Base-by-base conservation (phyloP, 1,284 basidiomycete genomes). In the Apiotrichum veenhuisii region DNA sequence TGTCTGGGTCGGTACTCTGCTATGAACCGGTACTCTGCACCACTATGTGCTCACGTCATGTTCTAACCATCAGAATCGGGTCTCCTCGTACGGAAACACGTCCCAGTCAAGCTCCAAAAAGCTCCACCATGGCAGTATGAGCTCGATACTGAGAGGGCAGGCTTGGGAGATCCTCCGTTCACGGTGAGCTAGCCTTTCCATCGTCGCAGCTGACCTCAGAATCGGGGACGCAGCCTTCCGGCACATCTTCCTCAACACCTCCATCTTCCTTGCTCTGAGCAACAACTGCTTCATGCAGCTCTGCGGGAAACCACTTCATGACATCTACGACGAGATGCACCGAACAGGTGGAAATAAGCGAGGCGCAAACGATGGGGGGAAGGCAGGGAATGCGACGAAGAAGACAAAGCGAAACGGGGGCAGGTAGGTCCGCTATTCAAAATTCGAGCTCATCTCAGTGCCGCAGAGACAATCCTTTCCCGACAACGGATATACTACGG, bases 271-370 rank as follows among this genome's bases (percentile, higher is more conserved):
- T 0, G 74, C 77, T 0, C 62, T 81, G 4, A 64, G 70, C 7
- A 78, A 79, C 52, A 78, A 74, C 52, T 80, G 79, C 66, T 80
- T 68, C 55, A 62, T 77, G 11, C 81, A 82, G 59, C 61, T 81
- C 7, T 76, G 73, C 18, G 81, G 81, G 1, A 25, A 38, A 5
- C 77, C 79, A 3, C 52, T 82, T 4, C 69, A 71, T 53, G 66
- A 70, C 18, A 49, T 71, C 17, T 69, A 71, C 54, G 57, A 63
- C 34, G 64, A n/a, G 27, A 14, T 33, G 18, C 45, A 26, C 37
- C 43, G n/a, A 7, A 30, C 30, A 5, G 30, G 7, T 50, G 23
- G 33, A 17, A 33, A 15, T 25, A 64, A 65, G 54, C 56, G 61
- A 3, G 58, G 58, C 25, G 33, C 50, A 10, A 60, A 33, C 15